A percentile compares a stretch with the other conserved stretches of the same genome.
phyloP scores from a whole-genome alignment of 106 monocot species.

The Posidonia australis region DNA sequence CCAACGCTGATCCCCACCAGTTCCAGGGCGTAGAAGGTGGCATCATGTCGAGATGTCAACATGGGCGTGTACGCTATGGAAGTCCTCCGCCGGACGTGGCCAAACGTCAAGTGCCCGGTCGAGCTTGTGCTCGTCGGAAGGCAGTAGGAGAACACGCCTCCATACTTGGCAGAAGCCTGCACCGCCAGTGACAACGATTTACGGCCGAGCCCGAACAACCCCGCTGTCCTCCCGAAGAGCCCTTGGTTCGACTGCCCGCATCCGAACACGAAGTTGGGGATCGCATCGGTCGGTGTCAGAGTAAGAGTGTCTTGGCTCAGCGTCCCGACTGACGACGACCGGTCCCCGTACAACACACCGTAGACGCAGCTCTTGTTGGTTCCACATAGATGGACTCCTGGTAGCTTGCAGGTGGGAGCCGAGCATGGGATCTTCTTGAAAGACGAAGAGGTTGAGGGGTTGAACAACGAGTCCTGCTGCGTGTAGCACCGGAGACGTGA shows the following conservation, averaged over 20 bases:
- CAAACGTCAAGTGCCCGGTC: constrained; percentile 9
- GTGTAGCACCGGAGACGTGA: background rate
- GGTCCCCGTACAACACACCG: constrained; percentile 7
- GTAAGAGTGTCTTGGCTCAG: constrained; percentile 9
- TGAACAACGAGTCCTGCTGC: constrained; percentile 10
- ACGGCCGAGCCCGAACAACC: constrained; percentile 11
- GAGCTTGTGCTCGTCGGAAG: constrained; percentile 7
- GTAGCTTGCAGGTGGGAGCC: background rate
- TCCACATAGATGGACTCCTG: background rate
- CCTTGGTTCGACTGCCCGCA: constrained; percentile 18
- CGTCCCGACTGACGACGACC: constrained; percentile 5
- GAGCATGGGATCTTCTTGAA: constrained; percentile 10
- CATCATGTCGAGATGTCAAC: background rate
- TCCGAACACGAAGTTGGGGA: constrained; percentile 15
- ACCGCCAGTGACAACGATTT: background rate
- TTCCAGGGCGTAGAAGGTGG: background rate
- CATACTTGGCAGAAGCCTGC: background rate
- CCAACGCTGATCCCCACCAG: constrained; percentile 2
- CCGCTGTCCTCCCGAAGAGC: constrained; percentile 6
- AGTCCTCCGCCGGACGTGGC: background rate
- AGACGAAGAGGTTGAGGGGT: constrained; percentile 8
- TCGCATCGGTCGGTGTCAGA: constrained; percentile 1
- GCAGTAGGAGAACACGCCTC: constrained; percentile 16
- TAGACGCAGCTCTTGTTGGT: constrained; percentile 6
- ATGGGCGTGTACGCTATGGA: background rate